Percentiles rank a stretch among this genome's conserved stretches.
Conservation (phyloP, 805 yeast species). For the Lachancea dasiensis region DNA sequence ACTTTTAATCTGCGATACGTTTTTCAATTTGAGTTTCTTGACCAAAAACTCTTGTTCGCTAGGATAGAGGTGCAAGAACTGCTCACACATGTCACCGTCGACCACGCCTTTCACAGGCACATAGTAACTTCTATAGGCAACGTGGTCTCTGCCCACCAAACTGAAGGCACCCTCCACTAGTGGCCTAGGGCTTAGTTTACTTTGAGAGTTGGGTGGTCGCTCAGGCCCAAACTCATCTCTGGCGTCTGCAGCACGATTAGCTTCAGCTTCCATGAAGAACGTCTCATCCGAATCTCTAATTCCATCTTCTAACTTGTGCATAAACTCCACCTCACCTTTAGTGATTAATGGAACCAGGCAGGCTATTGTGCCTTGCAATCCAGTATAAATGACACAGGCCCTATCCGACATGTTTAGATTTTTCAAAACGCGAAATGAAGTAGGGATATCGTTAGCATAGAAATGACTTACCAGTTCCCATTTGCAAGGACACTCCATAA, state of each 20-base stretch:
- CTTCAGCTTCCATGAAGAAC: constrained; percentile 13
- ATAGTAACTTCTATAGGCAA: constrained; percentile 69
- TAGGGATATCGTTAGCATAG: constrained; percentile 64
- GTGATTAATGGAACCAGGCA: constrained; percentile 61
- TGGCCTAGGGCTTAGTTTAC: not conserved
- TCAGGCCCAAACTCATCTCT: constrained; percentile 8
- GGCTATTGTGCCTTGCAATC: constrained; percentile 81
- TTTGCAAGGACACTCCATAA: constrained; percentile 39
- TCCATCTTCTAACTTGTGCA: constrained; percentile 47
- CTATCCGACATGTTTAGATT: constrained; percentile 39
- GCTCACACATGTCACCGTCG: constrained; percentile 85
- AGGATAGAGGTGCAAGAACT: constrained; percentile 32
- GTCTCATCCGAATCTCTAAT: constrained; percentile 31
- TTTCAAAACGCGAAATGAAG: constrained; percentile 45
- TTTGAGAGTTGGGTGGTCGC: constrained; percentile 6
- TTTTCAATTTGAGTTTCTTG: constrained; percentile 31
- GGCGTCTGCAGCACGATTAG: constrained; percentile 3
- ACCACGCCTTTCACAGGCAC: constrained; percentile 71
- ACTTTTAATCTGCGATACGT: constrained; percentile 13
- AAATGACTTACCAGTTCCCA: constrained; percentile 50
- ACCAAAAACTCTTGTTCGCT: constrained; percentile 27
- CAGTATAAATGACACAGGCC: constrained; percentile 62
- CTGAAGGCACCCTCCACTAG: constrained; percentile 28
- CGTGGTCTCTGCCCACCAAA: constrained; percentile 60
- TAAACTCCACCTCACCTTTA: constrained; percentile 53